Conservation (phyloP, 1,139 yeast species). For the Hyphopichia burtonii region DNA sequence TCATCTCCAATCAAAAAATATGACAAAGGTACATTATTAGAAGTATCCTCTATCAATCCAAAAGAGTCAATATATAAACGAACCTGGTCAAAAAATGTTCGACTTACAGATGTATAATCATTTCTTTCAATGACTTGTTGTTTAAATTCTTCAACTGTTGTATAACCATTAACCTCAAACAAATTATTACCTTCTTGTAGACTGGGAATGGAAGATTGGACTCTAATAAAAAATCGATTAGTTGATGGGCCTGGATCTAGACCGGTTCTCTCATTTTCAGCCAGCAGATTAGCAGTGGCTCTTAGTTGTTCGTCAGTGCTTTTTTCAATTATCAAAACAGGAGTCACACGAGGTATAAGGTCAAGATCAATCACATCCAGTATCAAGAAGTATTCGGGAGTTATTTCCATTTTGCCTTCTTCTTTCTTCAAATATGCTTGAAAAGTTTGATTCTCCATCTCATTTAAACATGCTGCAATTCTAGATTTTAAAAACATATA, state of each 20-base stretch:
- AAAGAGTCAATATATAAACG: constrained; percentile 9
- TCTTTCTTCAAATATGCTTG: neutral
- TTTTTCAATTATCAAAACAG: constrained; percentile 10
- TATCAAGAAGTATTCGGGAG: neutral
- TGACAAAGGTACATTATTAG: neutral
- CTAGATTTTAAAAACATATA: neutral
- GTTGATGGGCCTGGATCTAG: neutral
- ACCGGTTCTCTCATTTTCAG: neutral
- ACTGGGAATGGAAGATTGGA: constrained; percentile 15
- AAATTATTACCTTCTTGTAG: constrained; percentile 22
- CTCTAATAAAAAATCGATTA: constrained; percentile 12
- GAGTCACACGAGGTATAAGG: constrained; percentile 25
- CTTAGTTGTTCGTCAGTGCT: neutral
- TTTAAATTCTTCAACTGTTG: constrained; percentile 23
- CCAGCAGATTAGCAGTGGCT: neutral
- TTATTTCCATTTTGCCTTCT: neutral
- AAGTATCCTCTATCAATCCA: constrained; percentile 2
- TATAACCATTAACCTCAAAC: constrained; percentile 22
- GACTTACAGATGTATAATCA: constrained; percentile 22
- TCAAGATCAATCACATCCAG: constrained; percentile 16
- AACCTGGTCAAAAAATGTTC: constrained; percentile 32
- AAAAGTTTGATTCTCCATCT: no score
- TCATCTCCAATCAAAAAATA: neutral
- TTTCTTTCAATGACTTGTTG: constrained; percentile 20
- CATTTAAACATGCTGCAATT: neutral